These are phyloP conservation scores for Wickerhamiella lipophila DNA, from an alignment of 805 yeast species.

Conservation along the genomic window DNA sequence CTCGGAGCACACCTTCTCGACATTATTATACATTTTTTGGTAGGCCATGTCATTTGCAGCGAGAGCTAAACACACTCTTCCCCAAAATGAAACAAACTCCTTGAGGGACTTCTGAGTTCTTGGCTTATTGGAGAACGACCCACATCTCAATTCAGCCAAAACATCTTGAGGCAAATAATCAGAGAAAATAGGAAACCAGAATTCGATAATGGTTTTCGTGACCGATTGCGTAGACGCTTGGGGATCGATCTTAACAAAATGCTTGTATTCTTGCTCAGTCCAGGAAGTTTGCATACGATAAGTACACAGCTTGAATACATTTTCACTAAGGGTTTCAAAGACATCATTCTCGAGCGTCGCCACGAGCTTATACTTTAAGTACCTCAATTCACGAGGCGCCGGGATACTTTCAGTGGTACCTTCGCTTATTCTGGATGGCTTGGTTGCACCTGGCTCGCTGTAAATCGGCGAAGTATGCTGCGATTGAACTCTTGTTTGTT, in stretches of 20 bases:
- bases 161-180: background rate
- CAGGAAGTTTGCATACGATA: background rate
- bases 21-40: background rate
- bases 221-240: background rate
- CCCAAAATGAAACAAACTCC: slow-evolving; percentile 11
- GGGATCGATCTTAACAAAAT: background rate
- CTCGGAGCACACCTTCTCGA: background rate
- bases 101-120: background rate
- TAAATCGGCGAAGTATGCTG: too few relatives aligned
- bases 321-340: background rate
- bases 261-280: background rate
- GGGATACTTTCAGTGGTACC: background rate
- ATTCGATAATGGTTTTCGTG: background rate
- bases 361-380: background rate
- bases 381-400: background rate
- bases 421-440: background rate
- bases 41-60: background rate
- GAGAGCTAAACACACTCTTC: background rate
- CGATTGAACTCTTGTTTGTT: too few relatives aligned
- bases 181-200: background rate
- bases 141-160: background rate
- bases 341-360: background rate
- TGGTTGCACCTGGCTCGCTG: too few relatives aligned
- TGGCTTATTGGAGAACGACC: background rate
- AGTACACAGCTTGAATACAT: background rate